A percentile compares a stretch with the other conserved stretches of the same genome.
Conservation (phyloP, 345 rosid species). For the Leavenworthia alabamica region DNA sequence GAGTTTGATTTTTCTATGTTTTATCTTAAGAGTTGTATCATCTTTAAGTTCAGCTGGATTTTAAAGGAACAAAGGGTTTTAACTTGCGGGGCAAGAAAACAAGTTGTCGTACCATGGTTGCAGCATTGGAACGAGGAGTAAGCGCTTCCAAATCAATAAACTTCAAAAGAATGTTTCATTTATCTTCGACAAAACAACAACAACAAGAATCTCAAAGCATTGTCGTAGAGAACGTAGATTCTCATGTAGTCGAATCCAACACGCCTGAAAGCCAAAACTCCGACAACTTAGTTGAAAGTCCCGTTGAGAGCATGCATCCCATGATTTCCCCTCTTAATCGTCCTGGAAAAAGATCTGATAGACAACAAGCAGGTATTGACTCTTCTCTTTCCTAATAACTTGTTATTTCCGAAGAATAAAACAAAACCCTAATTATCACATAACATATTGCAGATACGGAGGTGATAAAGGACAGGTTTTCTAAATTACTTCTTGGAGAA, state of each 20-base stretch:
- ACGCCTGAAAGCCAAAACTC: slow-evolving; percentile 28
- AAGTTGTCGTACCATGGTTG: slow-evolving; percentile 51
- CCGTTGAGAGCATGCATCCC: slow-evolving; percentile 18
- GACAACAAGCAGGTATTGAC: slow-evolving; percentile 41
- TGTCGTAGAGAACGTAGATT: slow-evolving; percentile 23
- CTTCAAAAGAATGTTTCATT: slow-evolving; percentile 41
- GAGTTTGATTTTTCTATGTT: neutral
- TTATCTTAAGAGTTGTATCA: no score
- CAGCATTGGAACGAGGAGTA: slow-evolving; percentile 44
- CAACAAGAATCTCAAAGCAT: slow-evolving; percentile 7
- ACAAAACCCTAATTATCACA: neutral
- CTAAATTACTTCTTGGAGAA: slow-evolving; percentile 63
- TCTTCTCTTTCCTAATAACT: neutral
- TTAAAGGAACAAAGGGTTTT: slow-evolving; percentile 18
- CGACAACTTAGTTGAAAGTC: slow-evolving; percentile 21
- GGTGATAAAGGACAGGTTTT: slow-evolving; percentile 55
- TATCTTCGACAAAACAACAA: slow-evolving; percentile 34
- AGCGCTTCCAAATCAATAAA: slow-evolving; percentile 49
- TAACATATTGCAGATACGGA: slow-evolving; percentile 39
- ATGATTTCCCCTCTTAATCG: slow-evolving; percentile 27
- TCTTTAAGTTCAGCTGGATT: slow-evolving; percentile 12
- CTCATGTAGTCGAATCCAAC: slow-evolving; percentile 27
- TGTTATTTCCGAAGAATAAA: neutral
- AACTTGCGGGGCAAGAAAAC: slow-evolving; percentile 31
- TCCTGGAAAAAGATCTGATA: slow-evolving; percentile 25